Evolutionary conservation across 352 stramenopile species (phyloP), one percentile per base, ranked within the genome.

Genomic region (Plasmopara halstedii): DNA sequence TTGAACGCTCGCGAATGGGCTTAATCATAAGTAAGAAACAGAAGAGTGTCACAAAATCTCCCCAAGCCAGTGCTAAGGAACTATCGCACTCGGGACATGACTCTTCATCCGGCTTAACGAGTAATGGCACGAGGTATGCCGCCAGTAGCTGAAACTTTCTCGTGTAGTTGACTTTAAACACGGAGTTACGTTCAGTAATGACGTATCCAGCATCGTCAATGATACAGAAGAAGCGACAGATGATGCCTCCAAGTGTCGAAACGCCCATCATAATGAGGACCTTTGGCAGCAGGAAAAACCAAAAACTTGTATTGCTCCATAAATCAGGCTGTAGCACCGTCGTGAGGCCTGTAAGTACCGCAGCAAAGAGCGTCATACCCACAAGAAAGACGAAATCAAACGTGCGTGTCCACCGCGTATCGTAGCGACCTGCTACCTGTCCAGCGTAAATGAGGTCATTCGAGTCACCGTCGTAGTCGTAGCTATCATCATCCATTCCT

Each of bases 131-230:
- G 32, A 92, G 62, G 41, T 92, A 92, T 0, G 77, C 81, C 0
- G 81, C 81, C 37, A 89, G 64, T 26, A 87, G 59, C 56, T 86
- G 74, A 29, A 92, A 62, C 46, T 92, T 92, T 15, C 81, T 68
- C 36, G 81, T 92, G 62, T 92, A 92, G 53, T 92, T 92, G 43
- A 92, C 81, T 47, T 92, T 92, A 56, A 92, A 92, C 21, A 65
- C 69, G 8, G 81, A 92, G 52, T 62, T 83, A 35, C 73, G 70
- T 45, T 88, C 73, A 14, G 81, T 89, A 39, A 92, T 88, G 58
- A 92, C 81, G 62, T 92, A 92, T 1, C 81, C 81, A 19, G 74
- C 73, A 31, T 85, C 75, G 42, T 92, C 81, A 5, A 92, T 75
- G 38, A 81, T 73, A 38, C 78, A 92, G 56, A 87, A 92, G 58